phyloP scores from a whole-genome alignment of 139 green algal species.

The Chloropicon primus region DNA sequence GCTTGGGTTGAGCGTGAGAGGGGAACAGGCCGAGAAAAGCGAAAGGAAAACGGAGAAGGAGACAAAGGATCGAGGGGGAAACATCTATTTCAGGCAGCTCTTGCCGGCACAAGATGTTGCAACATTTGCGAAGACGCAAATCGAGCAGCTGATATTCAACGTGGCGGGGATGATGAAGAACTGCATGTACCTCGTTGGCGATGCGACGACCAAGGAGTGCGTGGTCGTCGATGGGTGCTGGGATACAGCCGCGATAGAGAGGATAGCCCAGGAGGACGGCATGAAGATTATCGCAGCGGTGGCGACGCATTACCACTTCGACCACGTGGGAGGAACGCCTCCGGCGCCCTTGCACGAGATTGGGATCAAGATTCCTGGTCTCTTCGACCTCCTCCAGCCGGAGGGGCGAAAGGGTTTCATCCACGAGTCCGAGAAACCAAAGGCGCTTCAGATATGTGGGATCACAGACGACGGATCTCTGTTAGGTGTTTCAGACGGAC shows the following conservation, averaged over 20 bases:
- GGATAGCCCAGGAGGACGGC: background rate
- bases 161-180: conserved; percentile 26
- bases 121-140: background rate
- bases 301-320: conserved; percentile 35
- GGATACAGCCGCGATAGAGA: background rate
- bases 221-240: conserved; percentile 25
- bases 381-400: conserved; percentile 10
- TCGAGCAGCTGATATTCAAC: conserved; percentile 7
- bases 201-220: conserved; percentile 19
- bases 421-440: background rate
- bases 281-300: conserved; percentile 15
- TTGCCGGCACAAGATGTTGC: background rate
- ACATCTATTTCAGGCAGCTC: background rate
- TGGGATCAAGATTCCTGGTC: conserved; percentile 21
- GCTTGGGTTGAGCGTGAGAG: too few relatives aligned
- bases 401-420: conserved; percentile 8
- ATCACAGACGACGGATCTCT: background rate
- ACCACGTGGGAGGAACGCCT: conserved; percentile 24
- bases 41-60: background rate
- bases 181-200: conserved; percentile 29
- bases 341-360: conserved; percentile 19
- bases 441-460: background rate
- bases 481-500: conserved; percentile 6
- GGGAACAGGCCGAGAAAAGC: background rate
- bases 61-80: background rate